A percentile compares a stretch with the other conserved stretches of the same genome.
phyloP scores from a whole-genome alignment of 2,329 filamentous ascomycete genomes.

The Phialocephala sp. region DNA sequence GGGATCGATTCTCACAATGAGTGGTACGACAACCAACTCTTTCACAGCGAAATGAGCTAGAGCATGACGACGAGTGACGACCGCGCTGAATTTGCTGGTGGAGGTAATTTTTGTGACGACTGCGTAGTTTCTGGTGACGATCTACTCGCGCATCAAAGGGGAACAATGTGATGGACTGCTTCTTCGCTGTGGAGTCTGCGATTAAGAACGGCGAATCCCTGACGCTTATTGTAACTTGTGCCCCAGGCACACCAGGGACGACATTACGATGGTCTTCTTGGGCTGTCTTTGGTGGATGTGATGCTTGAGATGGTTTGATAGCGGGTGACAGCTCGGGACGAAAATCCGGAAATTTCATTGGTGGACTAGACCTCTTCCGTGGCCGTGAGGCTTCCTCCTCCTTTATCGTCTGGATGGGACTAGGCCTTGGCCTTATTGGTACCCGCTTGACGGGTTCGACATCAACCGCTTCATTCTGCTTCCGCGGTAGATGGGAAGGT shows the following conservation, averaged over 20 bases:
- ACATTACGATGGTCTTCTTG: background rate
- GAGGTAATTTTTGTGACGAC: background rate
- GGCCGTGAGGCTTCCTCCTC: background rate
- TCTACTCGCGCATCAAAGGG: slow-evolving; percentile 1
- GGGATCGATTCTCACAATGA: slow-evolving; percentile 32
- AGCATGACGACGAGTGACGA: slow-evolving; percentile 15
- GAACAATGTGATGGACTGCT: slow-evolving; percentile 8
- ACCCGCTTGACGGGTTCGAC: slow-evolving; percentile 16
- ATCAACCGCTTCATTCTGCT: slow-evolving; percentile 7
- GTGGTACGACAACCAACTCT: slow-evolving; percentile 33
- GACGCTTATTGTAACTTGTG: slow-evolving; percentile 20
- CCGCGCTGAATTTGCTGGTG: slow-evolving; percentile 10
- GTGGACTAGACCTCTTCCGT: slow-evolving; percentile 10
- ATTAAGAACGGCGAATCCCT: slow-evolving; percentile 34
- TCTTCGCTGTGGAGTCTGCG: slow-evolving; percentile 23
- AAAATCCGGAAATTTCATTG: slow-evolving; percentile 17
- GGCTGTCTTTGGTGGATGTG: background rate
- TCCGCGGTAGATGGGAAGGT: background rate
- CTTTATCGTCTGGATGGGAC: slow-evolving; percentile 7
- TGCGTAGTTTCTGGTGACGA: slow-evolving; percentile 10
- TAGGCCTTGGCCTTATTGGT: slow-evolving; percentile 8
- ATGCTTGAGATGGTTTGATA: background rate
- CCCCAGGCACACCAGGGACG: background rate
- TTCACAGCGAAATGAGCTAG: slow-evolving; percentile 28
- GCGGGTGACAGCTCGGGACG: background rate